Base-by-base conservation (phyloP, 371 early-diverging fungal genomes). In the Quaeritorhiza haematococci region DNA sequence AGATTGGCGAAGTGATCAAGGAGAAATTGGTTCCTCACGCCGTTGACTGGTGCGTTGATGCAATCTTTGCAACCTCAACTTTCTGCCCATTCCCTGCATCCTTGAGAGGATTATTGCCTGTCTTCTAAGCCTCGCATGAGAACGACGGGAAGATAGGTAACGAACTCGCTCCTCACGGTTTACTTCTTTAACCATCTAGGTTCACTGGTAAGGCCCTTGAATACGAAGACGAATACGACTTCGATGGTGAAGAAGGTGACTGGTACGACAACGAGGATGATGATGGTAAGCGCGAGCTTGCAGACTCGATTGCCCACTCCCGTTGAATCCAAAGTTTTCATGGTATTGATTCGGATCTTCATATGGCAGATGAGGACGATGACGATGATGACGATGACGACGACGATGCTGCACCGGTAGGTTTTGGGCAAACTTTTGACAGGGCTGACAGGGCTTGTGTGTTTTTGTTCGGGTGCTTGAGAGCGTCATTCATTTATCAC, bases 41-140 rank as follows among this genome's bases (percentile, higher is more conserved):
- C 57, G 76, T 98, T 53, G 92, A 94, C 74, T 98, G 94, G 90
- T 98, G n/a, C n/a, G n/a, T n/a, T n/a, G n/a, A n/a, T n/a, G n/a
- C n/a, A n/a, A n/a, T n/a, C n/a, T n/a, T n/a, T n/a, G n/a, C n/a
- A n/a, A n/a, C n/a, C n/a, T n/a, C n/a, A n/a, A n/a, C n/a, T n/a
- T n/a, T n/a, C n/a, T n/a, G n/a, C n/a, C n/a, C n/a, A n/a, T n/a
- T n/a, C n/a, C n/a, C n/a, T n/a, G n/a, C n/a, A n/a, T n/a, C n/a
- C n/a, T n/a, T n/a, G n/a, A n/a, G n/a, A n/a, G n/a, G n/a, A n/a
- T n/a, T n/a, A n/a, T n/a, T n/a, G n/a, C n/a, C n/a, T n/a, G n/a
- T n/a, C n/a, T n/a, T n/a, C n/a, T n/a, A n/a, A n/a, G n/a, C n/a
- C n/a, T n/a, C n/a, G n/a, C n/a, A n/a, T n/a, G n/a, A n/a, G n/a